These are phyloP conservation scores for Colletotrichum musae DNA, from an alignment of 2,329 filamentous ascomycete genomes.

Conservation along the genomic window DNA sequence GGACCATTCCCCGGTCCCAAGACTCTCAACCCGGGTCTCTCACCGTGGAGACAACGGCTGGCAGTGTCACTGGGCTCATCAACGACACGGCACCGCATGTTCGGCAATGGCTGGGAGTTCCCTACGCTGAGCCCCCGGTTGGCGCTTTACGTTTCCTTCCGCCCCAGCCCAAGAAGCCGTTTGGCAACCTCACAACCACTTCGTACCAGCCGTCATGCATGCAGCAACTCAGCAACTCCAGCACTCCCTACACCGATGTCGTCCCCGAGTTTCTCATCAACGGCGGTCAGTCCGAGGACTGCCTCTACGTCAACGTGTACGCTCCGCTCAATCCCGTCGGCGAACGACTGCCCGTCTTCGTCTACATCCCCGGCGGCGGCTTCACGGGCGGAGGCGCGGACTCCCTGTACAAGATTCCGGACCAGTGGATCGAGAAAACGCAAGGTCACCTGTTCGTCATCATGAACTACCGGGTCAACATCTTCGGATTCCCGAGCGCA, in stretches of 20 bases:
- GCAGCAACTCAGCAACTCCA: slow-evolving; percentile 48
- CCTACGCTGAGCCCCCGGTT: slow-evolving; percentile 70
- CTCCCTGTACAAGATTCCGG: slow-evolving; percentile 41
- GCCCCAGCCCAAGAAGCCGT: slow-evolving; percentile 47
- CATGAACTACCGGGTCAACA: slow-evolving; percentile 49
- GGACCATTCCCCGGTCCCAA: not conserved
- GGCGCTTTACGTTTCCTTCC: slow-evolving; percentile 62
- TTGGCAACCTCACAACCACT: slow-evolving; percentile 45
- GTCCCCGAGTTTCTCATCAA: slow-evolving; percentile 27
- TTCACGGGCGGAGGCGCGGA: slow-evolving; percentile 28
- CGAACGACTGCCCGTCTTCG: slow-evolving; percentile 8
- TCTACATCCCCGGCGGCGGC: slow-evolving; percentile 29
- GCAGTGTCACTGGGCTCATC: slow-evolving; percentile 16
- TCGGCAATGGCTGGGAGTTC: slow-evolving; percentile 55
- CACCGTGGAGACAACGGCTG: slow-evolving; percentile 5
- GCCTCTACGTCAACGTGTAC: slow-evolving; percentile 51
- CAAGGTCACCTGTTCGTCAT: slow-evolving; percentile 47
- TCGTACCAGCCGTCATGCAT: slow-evolving; percentile 50
- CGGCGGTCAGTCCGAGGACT: slow-evolving; percentile 48
- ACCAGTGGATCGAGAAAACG: slow-evolving; percentile 45
- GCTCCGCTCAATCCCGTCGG: slow-evolving; percentile 42
- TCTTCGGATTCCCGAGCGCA: slow-evolving; percentile 50
- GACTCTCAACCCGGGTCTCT: not conserved
- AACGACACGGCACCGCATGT: slow-evolving; percentile 24
- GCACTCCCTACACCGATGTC: slow-evolving; percentile 35